Base-by-base conservation (phyloP, 768 basidiomycete genomes). In the Mycena filopes region DNA sequence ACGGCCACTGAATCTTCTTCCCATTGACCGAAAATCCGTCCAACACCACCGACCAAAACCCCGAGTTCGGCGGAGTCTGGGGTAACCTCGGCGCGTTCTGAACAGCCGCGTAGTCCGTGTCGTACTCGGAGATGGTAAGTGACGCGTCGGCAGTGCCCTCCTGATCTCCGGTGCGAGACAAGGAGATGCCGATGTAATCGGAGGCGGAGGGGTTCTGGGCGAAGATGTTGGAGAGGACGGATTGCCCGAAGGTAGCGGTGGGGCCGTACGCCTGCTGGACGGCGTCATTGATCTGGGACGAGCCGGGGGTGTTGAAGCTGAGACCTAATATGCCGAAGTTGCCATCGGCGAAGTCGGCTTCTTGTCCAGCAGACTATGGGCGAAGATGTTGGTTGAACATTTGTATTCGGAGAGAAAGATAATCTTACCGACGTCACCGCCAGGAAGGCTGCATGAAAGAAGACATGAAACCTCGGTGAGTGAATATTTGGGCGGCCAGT, bases 91-190 rank as follows among this genome's bases (percentile, higher is more conserved):
- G 66, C 2, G 66, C 18, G 31, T 54, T 54, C 33, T 48, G 47
- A 4, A 67, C 66, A 13, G 66, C 56, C 8, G 41, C 12, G 47
- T 67, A 59, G 3, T 55, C 26, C 1, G 42, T 23, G 50, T 67
- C 55, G 49, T 67, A 67, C n/a, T 59, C 66, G 18, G 60, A 21
- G 1, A 67, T 67, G 8, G 61, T 57, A n/a, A 67, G 43, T 4
- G 66, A 67, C 9, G 50, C 66, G 15, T 67, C 66, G 9, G 61
- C 60, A 9, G 56, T 63, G 28, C 46, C 60, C 38, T 51, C 66
- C 33, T 53, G 48, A 29, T 67, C 66, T 1, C 60, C 56, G 0
- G 55, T 59, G n/a, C 66, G 60, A 1, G 66, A 67, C 18, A 67
- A n/a, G 28, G 66, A 56, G 8, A 67, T 58, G 3, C 55, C 60